Evolutionary conservation across 805 yeast genomes (phyloP).

Genomic region (Middelhovenomyces tepae): DNA sequence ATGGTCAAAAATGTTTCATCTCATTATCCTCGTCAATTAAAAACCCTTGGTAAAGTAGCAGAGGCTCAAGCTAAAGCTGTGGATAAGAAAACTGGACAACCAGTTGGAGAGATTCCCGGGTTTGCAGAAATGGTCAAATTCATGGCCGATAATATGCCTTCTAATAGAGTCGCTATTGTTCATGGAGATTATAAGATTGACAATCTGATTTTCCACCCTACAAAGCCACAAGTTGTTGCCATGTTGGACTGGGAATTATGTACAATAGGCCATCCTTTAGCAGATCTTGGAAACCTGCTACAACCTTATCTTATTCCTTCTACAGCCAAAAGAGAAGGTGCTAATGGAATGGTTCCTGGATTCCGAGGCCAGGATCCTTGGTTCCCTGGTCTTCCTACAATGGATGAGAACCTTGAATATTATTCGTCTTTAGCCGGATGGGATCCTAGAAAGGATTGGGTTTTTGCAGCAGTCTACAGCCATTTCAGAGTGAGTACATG

Average conservation of each 20-base stretch:
- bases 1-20: conserved; percentile 32
- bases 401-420: conserved; percentile 14
- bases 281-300: conserved; percentile 50
- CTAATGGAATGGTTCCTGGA: conserved; percentile 6
- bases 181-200: conserved; percentile 63
- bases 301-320: conserved; percentile 45
- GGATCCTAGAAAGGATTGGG: conserved; percentile 40
- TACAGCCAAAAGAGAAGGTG: conserved; percentile 4
- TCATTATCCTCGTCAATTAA: conserved; percentile 45
- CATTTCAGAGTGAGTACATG: conserved; percentile 38
- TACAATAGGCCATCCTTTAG: conserved; percentile 56
- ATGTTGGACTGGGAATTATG: conserved; percentile 61
- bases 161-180: conserved; percentile 37
- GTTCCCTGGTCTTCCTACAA: conserved; percentile 20
- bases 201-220: conserved; percentile 52
- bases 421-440: conserved; percentile 30
- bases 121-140: conserved; percentile 36
- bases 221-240: conserved; percentile 40
- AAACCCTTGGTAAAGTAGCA: conserved; percentile 39
- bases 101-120: conserved; percentile 41
- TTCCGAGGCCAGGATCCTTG: conserved; percentile 12
- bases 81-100: conserved; percentile 19
- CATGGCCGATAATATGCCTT: conserved; percentile 39
- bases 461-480: conserved; percentile 47
- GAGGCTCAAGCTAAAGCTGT: conserved; percentile 28